Conservation (phyloP, 352 stramenopile genomes). For the Globisporangium spinosum region DNA sequence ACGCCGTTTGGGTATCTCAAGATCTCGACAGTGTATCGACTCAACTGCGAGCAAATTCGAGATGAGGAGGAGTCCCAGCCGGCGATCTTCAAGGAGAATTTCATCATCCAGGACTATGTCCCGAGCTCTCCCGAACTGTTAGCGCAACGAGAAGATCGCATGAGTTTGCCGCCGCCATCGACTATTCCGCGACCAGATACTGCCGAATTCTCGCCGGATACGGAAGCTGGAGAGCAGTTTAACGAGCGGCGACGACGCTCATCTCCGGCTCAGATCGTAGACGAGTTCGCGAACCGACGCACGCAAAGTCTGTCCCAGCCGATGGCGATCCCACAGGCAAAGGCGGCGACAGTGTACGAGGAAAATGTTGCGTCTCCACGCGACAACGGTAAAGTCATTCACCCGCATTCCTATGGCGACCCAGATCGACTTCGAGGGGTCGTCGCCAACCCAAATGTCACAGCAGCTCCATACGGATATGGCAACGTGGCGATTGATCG, state of each 20-base stretch:
- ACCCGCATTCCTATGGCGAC: constrained; percentile 71
- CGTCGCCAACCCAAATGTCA: constrained; percentile 58
- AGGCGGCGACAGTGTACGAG: constrained; percentile 29
- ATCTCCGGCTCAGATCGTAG: constrained; percentile 16
- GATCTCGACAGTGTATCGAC: constrained; percentile 60
- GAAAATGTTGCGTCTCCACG: constrained; percentile 22
- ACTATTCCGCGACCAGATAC: constrained; percentile 16
- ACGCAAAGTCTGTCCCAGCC: constrained; percentile 60
- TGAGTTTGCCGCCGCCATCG: constrained; percentile 6
- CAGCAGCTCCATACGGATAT: constrained; percentile 68
- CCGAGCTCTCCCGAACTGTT: constrained; percentile 50
- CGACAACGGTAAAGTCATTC: constrained; percentile 32
- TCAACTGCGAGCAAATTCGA: constrained; percentile 45
- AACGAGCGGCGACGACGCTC: constrained; percentile 18
- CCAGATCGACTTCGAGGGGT: constrained; percentile 42
- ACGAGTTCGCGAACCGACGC: constrained; percentile 22
- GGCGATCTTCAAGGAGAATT: constrained; percentile 68
- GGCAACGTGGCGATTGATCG: constrained; percentile 68
- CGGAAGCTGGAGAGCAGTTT: constrained; percentile 6
- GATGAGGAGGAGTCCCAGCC: constrained; percentile 32
- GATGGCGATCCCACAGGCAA: constrained; percentile 73
- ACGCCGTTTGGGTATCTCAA: constrained; percentile 78
- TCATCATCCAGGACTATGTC: constrained; percentile 87
- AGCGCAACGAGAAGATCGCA: constrained; percentile 13
- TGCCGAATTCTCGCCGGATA: constrained; percentile 11